These are phyloP conservation scores for Tolypocladium tropicale DNA, from an alignment of 2,329 filamentous ascomycete species.

Conservation along the genomic window DNA sequence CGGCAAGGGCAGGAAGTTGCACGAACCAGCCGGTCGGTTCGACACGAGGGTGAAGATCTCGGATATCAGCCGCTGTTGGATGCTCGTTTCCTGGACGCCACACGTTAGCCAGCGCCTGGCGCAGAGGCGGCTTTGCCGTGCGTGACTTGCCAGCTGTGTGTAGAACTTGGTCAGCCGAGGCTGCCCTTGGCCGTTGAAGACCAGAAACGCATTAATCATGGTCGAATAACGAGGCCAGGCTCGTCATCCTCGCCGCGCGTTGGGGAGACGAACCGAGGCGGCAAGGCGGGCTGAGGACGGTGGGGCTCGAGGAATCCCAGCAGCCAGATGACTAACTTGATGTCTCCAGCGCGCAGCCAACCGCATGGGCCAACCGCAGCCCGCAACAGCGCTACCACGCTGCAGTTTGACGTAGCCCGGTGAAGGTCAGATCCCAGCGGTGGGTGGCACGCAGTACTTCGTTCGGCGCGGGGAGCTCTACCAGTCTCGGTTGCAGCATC, in stretches of 20 bases:
- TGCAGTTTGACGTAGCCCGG: slow-evolving; percentile 2
- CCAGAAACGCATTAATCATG: slow-evolving; percentile 98
- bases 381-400: not conserved
- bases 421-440: no score
- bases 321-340: not conserved
- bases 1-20: slow-evolving; percentile 86
- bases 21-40: slow-evolving; percentile 81
- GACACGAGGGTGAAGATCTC: slow-evolving; percentile 96
- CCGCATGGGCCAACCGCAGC: not conserved
- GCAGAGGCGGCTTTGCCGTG: not conserved
- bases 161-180: slow-evolving; percentile 98
- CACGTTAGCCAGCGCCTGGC: not conserved
- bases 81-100: slow-evolving; percentile 71
- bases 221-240: slow-evolving; percentile 9
- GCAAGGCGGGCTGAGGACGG: not conserved
- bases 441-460: not conserved
- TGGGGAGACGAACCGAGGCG: not conserved
- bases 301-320: not conserved
- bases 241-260: not conserved
- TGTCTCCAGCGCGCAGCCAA: not conserved
- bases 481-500: not conserved
- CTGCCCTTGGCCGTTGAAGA: slow-evolving; percentile 98
- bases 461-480: not conserved
- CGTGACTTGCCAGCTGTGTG: slow-evolving; percentile 65
- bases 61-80: slow-evolving; percentile 90